phyloP scores from a whole-genome alignment of 306 rosid species.

The Elaeagnus macrophylla region DNA sequence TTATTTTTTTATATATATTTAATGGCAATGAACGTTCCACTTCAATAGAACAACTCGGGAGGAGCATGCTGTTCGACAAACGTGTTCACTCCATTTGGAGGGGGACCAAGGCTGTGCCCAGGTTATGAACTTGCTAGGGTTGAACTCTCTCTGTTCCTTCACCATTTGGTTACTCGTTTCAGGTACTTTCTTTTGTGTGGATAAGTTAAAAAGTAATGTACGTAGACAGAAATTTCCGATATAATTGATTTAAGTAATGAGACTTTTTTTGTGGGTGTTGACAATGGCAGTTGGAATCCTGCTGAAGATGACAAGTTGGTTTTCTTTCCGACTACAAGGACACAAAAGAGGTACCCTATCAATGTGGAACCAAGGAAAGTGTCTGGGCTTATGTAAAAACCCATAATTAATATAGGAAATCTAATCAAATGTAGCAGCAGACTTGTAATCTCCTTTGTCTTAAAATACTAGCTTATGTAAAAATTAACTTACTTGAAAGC shows the following conservation, averaged over 20 bases:
- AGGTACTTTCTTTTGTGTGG: constrained; percentile 33
- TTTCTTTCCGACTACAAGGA: constrained; percentile 92
- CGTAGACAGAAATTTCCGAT: background rate
- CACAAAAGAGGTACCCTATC: constrained; percentile 84
- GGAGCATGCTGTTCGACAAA: constrained; percentile 25
- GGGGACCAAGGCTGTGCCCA: constrained; percentile 85
- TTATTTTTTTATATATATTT: background rate
- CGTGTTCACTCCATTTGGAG: constrained; percentile 83
- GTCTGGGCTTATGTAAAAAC: background rate
- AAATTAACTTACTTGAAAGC: too few species aligned
- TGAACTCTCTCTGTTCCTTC: constrained; percentile 83
- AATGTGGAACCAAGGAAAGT: constrained; percentile 38
- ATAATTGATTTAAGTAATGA: background rate
- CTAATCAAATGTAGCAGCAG: too few species aligned
- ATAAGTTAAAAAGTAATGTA: too few species aligned
- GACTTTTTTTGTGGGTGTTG: background rate
- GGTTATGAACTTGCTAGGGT: constrained; percentile 93
- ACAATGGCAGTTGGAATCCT: constrained; percentile 60
- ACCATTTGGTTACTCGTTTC: constrained; percentile 62
- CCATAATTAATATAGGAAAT: too few species aligned
- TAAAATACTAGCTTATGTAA: too few species aligned
- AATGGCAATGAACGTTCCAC: background rate
- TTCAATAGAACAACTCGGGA: constrained; percentile 45
- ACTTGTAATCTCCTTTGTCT: too few species aligned
- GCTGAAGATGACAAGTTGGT: constrained; percentile 92